Base-by-base conservation (phyloP, 352 stramenopile genomes). In the Salisapilia sapeloensis region DNA sequence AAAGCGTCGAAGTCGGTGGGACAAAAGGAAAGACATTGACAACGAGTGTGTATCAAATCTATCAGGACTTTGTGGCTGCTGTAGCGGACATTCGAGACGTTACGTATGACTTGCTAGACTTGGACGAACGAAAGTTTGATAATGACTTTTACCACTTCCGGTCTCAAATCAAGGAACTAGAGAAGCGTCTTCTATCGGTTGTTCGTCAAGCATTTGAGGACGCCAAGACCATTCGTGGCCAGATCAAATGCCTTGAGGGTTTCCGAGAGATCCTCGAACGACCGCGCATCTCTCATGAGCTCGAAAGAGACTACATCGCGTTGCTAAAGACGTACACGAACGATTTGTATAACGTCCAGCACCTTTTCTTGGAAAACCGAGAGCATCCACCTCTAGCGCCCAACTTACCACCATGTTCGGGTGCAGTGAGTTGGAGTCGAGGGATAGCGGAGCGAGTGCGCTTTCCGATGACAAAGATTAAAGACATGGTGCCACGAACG, bases 171-270 rank as follows among this genome's bases (percentile, higher is more conserved):
- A 93, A 94, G 32, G 78, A 93, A 45, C 53, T 94, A 4, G 77
- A 96, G 48, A 50, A 74, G 0, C 57, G 82, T 2, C 43, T 96
- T 14, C 75, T 76, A 0, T 90, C 69, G 15, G 72, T 96, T 5
- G 77, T 96, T 16, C 83, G 82, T 22, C 84, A 96, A 34, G 82
- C 76, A 4, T 96, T 96, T 27, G 82, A 95, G 30, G 86, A 96
- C 53, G 76, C 77, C 15, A 86, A 80, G 37, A 96, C 79, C 0
- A 76, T 94, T 16, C 55, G 50, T 4, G 78, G 71, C 0, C 46
- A 74, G 5, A 93, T 96, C 40, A 93, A 93, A 33, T 86, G 93
- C 16, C 62, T 96, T 17, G 79, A 96, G 31, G 89, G 70, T 41
- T 96, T 96, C 35, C 69, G 87, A 24, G 79, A 83, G 22, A 39